A percentile compares a stretch with the other conserved stretches of the same genome.
Evolutionary conservation across 768 basidiomycete species (phyloP).

Genomic region (Russula olivacea): DNA sequence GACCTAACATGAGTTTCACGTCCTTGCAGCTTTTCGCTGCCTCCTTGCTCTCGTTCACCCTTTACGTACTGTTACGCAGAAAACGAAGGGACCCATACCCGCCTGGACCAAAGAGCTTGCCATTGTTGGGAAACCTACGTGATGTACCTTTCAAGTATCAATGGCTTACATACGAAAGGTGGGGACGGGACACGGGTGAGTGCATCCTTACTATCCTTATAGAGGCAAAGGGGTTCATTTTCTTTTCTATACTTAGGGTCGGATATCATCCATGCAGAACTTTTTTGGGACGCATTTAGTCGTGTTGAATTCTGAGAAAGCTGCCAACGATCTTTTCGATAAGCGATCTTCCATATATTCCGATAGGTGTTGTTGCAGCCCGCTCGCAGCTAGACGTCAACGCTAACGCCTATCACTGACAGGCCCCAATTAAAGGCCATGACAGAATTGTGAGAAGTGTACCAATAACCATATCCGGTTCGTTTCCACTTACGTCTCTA

Average conservation of each 20-base stretch:
- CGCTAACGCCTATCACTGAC: neutral
- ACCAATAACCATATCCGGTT: neutral
- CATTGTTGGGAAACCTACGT: constrained; percentile 26
- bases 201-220: neutral
- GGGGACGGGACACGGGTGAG: constrained; percentile 26
- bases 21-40: neutral
- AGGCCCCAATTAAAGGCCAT: constrained; percentile 28
- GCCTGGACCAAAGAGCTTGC: constrained; percentile 25
- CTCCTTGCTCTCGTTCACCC: neutral
- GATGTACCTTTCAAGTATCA: constrained; percentile 24
- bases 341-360: constrained; percentile 32
- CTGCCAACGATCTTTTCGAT: constrained; percentile 31
- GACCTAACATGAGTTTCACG: neutral
- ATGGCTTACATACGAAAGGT: constrained; percentile 23
- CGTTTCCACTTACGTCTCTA: constrained; percentile 20
- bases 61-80: neutral
- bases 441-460: constrained; percentile 26
- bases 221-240: neutral
- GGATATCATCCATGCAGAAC: constrained; percentile 28
- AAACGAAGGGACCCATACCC: constrained; percentile 11
- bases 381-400: neutral
- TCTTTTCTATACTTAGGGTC: constrained; percentile 19
- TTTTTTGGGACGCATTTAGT: constrained; percentile 28
- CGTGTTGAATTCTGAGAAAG: constrained; percentile 30
- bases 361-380: constrained; percentile 26